Evolutionary conservation across 805 yeast genomes (phyloP).

Genomic region (Aciculoconidium aculeatum): DNA sequence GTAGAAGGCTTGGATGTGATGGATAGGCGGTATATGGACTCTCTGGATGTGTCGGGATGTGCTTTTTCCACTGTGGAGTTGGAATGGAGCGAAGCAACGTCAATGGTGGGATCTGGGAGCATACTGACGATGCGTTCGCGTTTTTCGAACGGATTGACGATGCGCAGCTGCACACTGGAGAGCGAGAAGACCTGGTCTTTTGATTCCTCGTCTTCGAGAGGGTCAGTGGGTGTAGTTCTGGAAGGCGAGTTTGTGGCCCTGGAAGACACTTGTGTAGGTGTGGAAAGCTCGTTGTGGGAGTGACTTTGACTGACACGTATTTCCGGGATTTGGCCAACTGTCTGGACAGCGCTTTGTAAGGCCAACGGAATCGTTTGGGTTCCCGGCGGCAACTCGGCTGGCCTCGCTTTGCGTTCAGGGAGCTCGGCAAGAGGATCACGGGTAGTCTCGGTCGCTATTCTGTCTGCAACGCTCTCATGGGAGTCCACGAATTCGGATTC

Average conservation of each 20-base stretch:
- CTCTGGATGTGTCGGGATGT: no score
- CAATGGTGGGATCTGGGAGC: conserved; percentile 12
- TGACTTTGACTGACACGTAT: no score
- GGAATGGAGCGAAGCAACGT: conserved; percentile 4
- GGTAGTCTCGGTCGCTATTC: no score
- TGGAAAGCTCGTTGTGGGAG: background rate
- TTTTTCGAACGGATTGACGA: conserved; percentile 3
- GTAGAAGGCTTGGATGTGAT: conserved; percentile 4
- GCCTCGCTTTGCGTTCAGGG: no score
- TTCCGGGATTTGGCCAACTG: no score
- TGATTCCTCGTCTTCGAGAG: conserved; percentile 1
- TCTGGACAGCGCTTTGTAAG: no score
- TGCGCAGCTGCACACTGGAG: conserved; percentile 1
- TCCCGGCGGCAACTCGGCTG: no score
- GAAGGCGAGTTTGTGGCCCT: conserved; percentile 3
- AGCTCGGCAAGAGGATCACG: no score
- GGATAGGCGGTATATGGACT: no score
- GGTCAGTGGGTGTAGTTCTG: conserved; percentile 1
- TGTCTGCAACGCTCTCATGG: no score
- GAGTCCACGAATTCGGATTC: no score
- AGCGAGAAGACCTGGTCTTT: conserved; percentile 1
- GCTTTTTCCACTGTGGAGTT: conserved; percentile 1
- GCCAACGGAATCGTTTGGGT: no score
- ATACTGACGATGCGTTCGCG: conserved; percentile 4
- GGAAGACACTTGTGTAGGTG: conserved; percentile 1